Evolutionary conservation across 306 rosid genomes (phyloP).

Genomic region (Oemleria cerasiformis): DNA sequence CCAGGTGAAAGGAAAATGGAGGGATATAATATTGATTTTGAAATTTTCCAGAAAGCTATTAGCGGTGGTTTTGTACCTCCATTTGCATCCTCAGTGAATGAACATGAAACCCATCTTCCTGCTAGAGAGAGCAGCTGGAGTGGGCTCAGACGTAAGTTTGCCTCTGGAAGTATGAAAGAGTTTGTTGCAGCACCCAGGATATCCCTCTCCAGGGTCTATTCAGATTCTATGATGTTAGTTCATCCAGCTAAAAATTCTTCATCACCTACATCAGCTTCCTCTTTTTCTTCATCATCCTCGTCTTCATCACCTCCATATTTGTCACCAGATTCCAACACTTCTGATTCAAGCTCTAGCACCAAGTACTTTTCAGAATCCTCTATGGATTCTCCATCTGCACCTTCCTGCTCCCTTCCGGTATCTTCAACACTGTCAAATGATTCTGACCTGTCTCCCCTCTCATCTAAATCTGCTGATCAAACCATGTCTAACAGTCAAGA

Average conservation of each 20-base stretch:
- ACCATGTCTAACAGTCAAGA: constrained; percentile 42
- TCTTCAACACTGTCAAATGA: constrained; percentile 53
- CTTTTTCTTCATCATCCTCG: constrained; percentile 46
- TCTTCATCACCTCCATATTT: constrained; percentile 58
- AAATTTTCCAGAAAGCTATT: constrained; percentile 80
- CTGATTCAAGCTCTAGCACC: constrained; percentile 69
- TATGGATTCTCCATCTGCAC: constrained; percentile 62
- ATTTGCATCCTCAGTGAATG: constrained; percentile 66
- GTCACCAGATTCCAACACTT: constrained; percentile 80
- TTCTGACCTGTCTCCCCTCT: constrained; percentile 49
- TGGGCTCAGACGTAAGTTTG: constrained; percentile 71
- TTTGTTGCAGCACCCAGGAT: constrained; percentile 65
- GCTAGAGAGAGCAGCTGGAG: constrained; percentile 95
- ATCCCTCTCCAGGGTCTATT: constrained; percentile 71
- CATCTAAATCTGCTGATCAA: constrained; percentile 42
- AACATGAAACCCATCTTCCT: constrained; percentile 91
- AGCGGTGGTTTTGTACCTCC: constrained; percentile 96
- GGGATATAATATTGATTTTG: constrained; percentile 72
- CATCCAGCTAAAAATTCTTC: constrained; percentile 50
- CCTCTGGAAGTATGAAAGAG: constrained; percentile 65
- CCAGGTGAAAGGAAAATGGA: constrained; percentile 70
- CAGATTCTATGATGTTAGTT: constrained; percentile 71
- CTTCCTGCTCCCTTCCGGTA: constrained; percentile 37
- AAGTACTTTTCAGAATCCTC: constrained; percentile 65
- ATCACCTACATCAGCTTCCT: constrained; percentile 45